Evolutionary conservation across 768 basidiomycete genomes (phyloP), one percentile per base, ranked within the genome.

Genomic region (Naganishia onofrii): DNA sequence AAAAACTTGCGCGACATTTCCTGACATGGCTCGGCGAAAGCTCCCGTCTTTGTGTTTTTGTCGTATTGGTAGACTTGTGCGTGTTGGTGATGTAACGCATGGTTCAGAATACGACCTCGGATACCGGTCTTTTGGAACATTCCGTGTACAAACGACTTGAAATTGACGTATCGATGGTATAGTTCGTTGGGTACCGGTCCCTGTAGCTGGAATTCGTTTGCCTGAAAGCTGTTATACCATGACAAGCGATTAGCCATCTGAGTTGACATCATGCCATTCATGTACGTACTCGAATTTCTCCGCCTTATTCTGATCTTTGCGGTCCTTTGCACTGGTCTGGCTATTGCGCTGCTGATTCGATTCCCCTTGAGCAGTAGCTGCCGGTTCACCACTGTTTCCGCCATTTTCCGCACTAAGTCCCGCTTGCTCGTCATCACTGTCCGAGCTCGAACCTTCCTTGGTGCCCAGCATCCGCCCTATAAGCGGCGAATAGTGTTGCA

Each of bases 401-500:
- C 28, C 26, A 1, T 4, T 68, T n/a, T n/a, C n/a, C n/a, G 76
- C 73, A 70, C 74, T 75, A 74, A 68, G 66, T 66, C 74, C 67
- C 69, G 38, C 46, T 7, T 63, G 67, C 66, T 75, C 75, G 12
- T 72, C 74, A 19, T 75, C 78, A 38, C 48, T 51, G 23, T 71
- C 68, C 52, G 73, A 60, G n/a, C 74, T 63, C 7, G 60, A 63
- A 6, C 73, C 72, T n/a, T 67, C 71, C 55, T 74, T 78, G 1
- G 75, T 76, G 38, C 78, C 75, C 31, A 82, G 76, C 55, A 84
- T 69, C 21, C 76, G 71, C 1, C 83, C 83, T 53, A 84, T 82
- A 32, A 84, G 76, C 10, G 84, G 84, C 12, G 83, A 84, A 74
- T 82, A 84, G 63, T 85, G 82, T 81, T 82, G 75, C 28, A 67